A percentile compares a stretch with the other conserved stretches of the same genome.
Evolutionary conservation across 2,329 filamentous ascomycete genomes (phyloP).

Genomic region (Huntiella omanensis): DNA sequence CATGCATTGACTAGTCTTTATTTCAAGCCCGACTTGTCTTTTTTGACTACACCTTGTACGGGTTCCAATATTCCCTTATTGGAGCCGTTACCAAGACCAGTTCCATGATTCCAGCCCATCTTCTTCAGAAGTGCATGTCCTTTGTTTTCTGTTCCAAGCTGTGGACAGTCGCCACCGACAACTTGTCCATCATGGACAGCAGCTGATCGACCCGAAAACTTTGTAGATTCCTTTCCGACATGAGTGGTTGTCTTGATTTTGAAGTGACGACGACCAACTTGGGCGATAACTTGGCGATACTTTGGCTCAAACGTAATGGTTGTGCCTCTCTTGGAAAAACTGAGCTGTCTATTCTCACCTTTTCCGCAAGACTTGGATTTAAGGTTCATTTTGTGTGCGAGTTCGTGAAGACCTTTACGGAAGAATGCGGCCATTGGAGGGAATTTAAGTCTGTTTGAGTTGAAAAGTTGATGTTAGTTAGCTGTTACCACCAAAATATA

Average conservation of each 20-base stretch:
- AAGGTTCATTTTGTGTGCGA: conserved; percentile 56
- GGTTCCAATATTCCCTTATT: conserved; percentile 82
- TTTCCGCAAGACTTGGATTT: conserved; percentile 70
- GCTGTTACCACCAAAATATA: background rate
- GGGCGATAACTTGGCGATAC: background rate
- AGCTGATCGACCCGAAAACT: conserved; percentile 13
- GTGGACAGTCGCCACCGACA: conserved; percentile 68
- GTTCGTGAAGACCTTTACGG: conserved; percentile 61
- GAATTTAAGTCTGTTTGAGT: conserved; percentile 39
- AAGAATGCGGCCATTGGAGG: conserved; percentile 69
- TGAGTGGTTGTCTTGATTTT: conserved; percentile 2
- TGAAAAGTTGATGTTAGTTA: conserved; percentile 8
- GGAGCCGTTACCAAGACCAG: conserved; percentile 58
- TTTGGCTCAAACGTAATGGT: background rate
- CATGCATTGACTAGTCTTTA: conserved; percentile 13
- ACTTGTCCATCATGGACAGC: conserved; percentile 53
- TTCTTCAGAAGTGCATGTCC: conserved; percentile 81
- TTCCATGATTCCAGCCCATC: conserved; percentile 90
- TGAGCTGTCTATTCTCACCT: conserved; percentile 53
- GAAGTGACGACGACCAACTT: conserved; percentile 5
- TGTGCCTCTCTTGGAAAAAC: conserved; percentile 32
- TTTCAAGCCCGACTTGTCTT: conserved; percentile 68
- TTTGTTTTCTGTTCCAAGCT: conserved; percentile 64
- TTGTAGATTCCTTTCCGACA: background rate
- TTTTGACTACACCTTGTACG: conserved; percentile 74